Percentiles rank a stretch among this genome's conserved stretches.
Evolutionary conservation across 441 rosid genomes (phyloP).

Genomic region (Sinapis alba): DNA sequence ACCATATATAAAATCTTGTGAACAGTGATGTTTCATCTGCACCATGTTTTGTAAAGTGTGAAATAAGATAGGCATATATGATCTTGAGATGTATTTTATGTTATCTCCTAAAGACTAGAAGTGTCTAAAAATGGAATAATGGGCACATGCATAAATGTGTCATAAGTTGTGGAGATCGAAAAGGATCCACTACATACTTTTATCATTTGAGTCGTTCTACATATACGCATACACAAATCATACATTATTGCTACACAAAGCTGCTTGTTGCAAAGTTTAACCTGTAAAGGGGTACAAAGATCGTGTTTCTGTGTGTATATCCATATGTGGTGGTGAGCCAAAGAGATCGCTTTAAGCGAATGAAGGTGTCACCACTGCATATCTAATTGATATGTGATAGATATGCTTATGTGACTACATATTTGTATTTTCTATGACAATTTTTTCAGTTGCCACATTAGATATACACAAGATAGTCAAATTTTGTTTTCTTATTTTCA

Average conservation of each 20-base stretch:
- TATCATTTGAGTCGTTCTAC: constrained; percentile 24
- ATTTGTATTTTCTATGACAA: not conserved
- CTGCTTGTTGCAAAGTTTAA: constrained; percentile 12
- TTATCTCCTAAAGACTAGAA: constrained; percentile 42
- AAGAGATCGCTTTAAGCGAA: not conserved
- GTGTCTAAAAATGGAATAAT: constrained; percentile 39
- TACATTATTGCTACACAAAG: constrained; percentile 1
- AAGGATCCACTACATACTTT: constrained; percentile 41
- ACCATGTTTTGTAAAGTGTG: constrained; percentile 34
- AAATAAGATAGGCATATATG: constrained; percentile 21
- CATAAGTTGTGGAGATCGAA: constrained; percentile 30
- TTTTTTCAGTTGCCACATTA: not conserved
- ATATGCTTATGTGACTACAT: not conserved
- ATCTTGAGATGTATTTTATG: constrained; percentile 36
- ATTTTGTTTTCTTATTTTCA: not conserved
- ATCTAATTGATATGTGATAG: not conserved
- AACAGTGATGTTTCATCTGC: constrained; percentile 38
- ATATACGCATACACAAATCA: constrained; percentile 9
- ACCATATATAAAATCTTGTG: constrained; percentile 26
- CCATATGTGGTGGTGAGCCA: constrained; percentile 14
- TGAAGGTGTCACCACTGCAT: not conserved
- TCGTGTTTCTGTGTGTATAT: constrained; percentile 13
- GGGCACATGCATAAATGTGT: constrained; percentile 37
- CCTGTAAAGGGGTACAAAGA: constrained; percentile 26
- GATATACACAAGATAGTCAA: not conserved